Conservation (phyloP, 1,284 basidiomycete genomes). For the Tilletiopsis washingtonensis region DNA sequence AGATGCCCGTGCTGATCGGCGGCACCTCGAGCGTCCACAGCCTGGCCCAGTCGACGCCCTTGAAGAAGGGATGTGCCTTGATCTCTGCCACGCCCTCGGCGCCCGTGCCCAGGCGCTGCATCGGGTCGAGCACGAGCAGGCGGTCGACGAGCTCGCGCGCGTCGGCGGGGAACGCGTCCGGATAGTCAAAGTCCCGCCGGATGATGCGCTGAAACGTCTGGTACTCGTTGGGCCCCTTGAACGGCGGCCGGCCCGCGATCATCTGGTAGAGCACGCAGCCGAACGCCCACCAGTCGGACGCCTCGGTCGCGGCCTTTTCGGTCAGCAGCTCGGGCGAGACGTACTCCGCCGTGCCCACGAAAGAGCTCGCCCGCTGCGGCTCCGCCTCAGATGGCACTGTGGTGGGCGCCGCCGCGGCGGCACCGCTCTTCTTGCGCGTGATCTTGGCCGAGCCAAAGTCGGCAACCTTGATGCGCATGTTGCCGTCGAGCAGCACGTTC, state of each 20-base stretch:
- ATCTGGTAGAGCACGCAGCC: slow-evolving; percentile 56
- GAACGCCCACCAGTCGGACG: slow-evolving; percentile 56
- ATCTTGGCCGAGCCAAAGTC: slow-evolving; percentile 46
- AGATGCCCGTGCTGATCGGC: slow-evolving; percentile 20
- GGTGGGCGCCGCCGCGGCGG: background rate
- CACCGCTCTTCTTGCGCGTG: background rate
- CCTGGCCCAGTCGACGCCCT: slow-evolving; percentile 15
- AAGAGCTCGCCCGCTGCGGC: slow-evolving; percentile 58
- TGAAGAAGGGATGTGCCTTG: slow-evolving; percentile 28
- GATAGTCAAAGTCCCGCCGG: slow-evolving; percentile 52
- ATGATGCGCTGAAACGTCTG: slow-evolving; percentile 57
- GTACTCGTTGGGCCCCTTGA: slow-evolving; percentile 56
- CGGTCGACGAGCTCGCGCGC: slow-evolving; percentile 51
- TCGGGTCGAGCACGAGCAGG: slow-evolving; percentile 48
- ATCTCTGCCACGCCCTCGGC: slow-evolving; percentile 10
- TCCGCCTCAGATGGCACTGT: background rate
- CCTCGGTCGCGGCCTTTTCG: slow-evolving; percentile 53
- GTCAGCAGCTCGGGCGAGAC: slow-evolving; percentile 82
- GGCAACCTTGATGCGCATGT: slow-evolving; percentile 37
- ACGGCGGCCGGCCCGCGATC: slow-evolving; percentile 54
- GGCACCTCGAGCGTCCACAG: slow-evolving; percentile 24
- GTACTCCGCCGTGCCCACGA: slow-evolving; percentile 95
- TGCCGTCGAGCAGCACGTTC: slow-evolving; percentile 39
- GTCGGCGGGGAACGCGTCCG: slow-evolving; percentile 50
- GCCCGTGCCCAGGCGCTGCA: slow-evolving; percentile 10